Evolutionary conservation across 2,329 filamentous ascomycete genomes (phyloP), one percentile per base, ranked within the genome.

Genomic region (Tolypocladium guangdongense): DNA sequence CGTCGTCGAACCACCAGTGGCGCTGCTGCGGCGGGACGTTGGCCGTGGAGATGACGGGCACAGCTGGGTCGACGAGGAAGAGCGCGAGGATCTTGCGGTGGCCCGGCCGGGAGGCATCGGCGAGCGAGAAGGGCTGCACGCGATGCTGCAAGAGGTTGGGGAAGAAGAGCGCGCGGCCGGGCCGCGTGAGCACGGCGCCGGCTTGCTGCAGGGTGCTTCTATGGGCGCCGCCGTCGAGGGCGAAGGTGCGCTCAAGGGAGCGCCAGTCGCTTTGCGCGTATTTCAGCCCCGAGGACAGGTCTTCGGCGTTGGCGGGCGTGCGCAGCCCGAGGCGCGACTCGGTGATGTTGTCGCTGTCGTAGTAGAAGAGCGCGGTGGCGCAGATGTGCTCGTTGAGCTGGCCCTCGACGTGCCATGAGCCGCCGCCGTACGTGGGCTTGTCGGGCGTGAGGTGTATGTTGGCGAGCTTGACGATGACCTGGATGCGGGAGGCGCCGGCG

Each of bases 401-500:
- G 20, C 80, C 78, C 57, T 82, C 80, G 2, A 80, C 60, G 57
- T 82, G 79, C 75, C 79, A 83, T 1, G 66, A 68, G 0, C 79
- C 79, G 18, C 77, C 77, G 0, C 67, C 64, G 57, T 81, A 86
- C 0, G 61, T 60, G 0, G 82, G 78, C 2, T 80, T 74, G 20
- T 80, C 77, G 0, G 83, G 83, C 0, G 75, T 80, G 1, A 87
- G 71, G 32, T 83, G 73, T 46, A 86, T 80, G 49, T 78, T 81
- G 16, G 80, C 74, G 12, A 87, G 67, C 63, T 86, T 86, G 52
- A 84, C 75, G 52, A 86, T 81, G 41, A 87, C 71, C 55, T 87
- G 84, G 0, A 86, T 66, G 3, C 66, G 66, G 11, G 62, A 54
- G 3, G 57, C 55, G 27, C 58, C 59, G 4, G 62, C 38, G 49